phyloP scores from a whole-genome alignment of 169 alveolate species.

The Cytauxzoon felis region DNA sequence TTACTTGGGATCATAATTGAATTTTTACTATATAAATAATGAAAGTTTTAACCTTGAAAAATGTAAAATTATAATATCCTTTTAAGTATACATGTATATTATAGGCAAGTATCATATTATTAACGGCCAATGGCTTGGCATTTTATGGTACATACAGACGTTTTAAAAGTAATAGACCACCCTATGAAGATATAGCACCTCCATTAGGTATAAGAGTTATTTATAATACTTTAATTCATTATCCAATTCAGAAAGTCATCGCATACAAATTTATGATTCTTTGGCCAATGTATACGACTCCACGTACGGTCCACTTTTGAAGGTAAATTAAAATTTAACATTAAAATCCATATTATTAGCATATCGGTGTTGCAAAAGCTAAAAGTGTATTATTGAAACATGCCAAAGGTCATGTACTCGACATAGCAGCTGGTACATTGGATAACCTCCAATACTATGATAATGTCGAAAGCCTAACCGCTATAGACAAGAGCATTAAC shows the following conservation, averaged over 20 bases:
- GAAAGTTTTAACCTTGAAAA: slow-evolving; percentile 28
- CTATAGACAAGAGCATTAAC: slow-evolving; percentile 66
- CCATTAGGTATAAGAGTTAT: slow-evolving; percentile 22
- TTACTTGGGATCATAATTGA: not conserved
- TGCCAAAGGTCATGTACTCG: slow-evolving; percentile 73
- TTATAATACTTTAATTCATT: not conserved
- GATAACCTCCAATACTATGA: slow-evolving; percentile 58
- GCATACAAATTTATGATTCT: slow-evolving; percentile 44
- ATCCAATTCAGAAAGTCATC: slow-evolving; percentile 40
- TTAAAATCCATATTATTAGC: slow-evolving; percentile 2
- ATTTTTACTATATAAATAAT: not conserved
- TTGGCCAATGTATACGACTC: slow-evolving; percentile 54
- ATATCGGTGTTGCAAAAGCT: slow-evolving; percentile 25
- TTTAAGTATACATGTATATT: not conserved
- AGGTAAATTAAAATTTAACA: slow-evolving; percentile 1
- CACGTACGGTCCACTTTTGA: not conserved
- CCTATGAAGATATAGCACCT: slow-evolving; percentile 23
- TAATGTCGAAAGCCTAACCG: slow-evolving; percentile 63
- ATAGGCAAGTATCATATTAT: slow-evolving; percentile 27
- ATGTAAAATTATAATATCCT: slow-evolving; percentile 1
- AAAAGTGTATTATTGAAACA: slow-evolving; percentile 53
- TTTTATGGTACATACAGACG: slow-evolving; percentile 12
- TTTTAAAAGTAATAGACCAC: slow-evolving; percentile 26
- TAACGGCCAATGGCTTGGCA: slow-evolving; percentile 18
- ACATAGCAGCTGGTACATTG: slow-evolving; percentile 74